Evolutionary conservation across 2,329 filamentous ascomycete species (phyloP), one percentile per base, ranked within the genome.

Genomic region (Microcyclospora tardicrescens): DNA sequence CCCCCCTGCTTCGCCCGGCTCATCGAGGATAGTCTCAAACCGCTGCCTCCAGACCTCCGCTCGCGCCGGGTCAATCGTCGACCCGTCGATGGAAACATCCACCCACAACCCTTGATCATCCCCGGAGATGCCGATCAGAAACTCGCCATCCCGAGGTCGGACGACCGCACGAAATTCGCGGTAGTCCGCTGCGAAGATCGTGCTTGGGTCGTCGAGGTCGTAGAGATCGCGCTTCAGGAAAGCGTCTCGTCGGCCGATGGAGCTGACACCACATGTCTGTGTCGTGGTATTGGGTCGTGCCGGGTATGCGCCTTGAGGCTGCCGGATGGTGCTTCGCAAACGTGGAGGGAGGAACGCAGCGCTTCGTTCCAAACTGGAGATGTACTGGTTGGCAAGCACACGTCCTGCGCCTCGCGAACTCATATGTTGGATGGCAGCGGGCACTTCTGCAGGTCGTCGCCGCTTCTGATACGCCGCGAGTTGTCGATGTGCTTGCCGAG

Each of bases 191-290:
- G 52, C 59, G 34, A 68, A 62, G 28, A 62, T 59, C 34, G 53
- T 55, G 36, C 38, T 49, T 3, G 40, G 42, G n/a, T 45, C 45
- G 2, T 43, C 29, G 8, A 61, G 16, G 30, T 59, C 45, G 35
- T 50, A 55, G 35, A 53, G 40, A 3, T 52, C 51, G 2, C 34
- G 33, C 12, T 38, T 50, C 33, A 66, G 56, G 12, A 59, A 56
- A 0, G 49, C 41, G 8, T 59, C 57, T 5, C 59, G 50, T 5
- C 56, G 53, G 0, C 65, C 66, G 1, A 67, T 55, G 11, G 59
- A 64, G 16, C 59, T 63, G 1, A 68, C 62, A 3, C 65, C 65
- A 48, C 63, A 66, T 4, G 66, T 69, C 10, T 65, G 64, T 10
- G 43, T 50, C 11, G 51, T 56, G 4, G 45, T 40, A 11, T 55